Percentiles rank a stretch among this genome's conserved stretches.
Conservation (phyloP, 768 basidiomycete genomes). For the Termitomyces sp. region DNA sequence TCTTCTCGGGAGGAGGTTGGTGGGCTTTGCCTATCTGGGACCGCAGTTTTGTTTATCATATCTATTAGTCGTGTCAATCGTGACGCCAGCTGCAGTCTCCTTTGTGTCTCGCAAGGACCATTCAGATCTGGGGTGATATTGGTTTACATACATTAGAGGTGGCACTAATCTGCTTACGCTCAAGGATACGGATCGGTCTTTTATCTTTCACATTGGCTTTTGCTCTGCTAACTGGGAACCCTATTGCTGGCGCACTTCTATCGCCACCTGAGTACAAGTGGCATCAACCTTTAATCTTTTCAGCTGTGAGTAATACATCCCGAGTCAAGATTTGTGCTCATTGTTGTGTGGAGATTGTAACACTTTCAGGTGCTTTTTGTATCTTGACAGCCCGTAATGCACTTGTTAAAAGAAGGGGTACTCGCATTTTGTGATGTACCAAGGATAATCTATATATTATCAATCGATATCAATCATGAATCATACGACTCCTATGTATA, state of each 20-base stretch:
- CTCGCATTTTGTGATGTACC: constrained; percentile 10
- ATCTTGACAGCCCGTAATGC: constrained; percentile 26
- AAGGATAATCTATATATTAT: neutral
- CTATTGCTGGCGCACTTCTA: constrained; percentile 46
- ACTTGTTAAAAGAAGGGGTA: constrained; percentile 24
- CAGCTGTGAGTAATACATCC: constrained; percentile 27
- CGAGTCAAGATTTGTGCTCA: neutral
- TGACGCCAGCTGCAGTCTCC: constrained; percentile 31
- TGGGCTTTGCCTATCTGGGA: neutral
- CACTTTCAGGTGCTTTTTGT: constrained; percentile 28
- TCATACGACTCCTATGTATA: neutral
- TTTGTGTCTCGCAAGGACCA: constrained; percentile 33
- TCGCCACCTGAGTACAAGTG: constrained; percentile 30
- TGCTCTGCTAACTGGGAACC: constrained; percentile 43
- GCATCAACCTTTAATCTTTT: constrained; percentile 38
- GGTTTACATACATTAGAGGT: neutral
- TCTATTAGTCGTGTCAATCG: constrained; percentile 31
- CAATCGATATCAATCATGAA: neutral
- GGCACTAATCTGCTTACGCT: neutral
- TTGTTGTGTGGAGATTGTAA: constrained; percentile 19
- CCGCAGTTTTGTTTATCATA: neutral
- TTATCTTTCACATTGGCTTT: constrained; percentile 38
- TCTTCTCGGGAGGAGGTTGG: constrained; percentile 50
- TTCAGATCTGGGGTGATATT: constrained; percentile 39
- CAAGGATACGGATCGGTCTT: constrained; percentile 40